Percentiles rank a stretch among this genome's conserved stretches.
phyloP scores from a whole-genome alignment of 768 basidiomycete genomes.

The Mycena indigotica region DNA sequence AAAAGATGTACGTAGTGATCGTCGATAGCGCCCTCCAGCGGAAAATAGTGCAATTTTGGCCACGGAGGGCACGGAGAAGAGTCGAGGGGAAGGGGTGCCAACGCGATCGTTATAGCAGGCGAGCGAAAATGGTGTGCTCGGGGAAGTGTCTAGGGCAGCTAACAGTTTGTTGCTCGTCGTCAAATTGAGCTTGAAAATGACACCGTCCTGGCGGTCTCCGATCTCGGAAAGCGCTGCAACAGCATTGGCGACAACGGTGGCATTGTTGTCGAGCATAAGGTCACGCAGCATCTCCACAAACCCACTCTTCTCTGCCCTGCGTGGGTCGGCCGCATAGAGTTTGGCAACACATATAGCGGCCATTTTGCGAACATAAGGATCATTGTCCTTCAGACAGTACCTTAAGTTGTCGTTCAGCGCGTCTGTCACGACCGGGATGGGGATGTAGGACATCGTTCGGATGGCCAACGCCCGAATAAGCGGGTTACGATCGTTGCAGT shows the following conservation, averaged over 20 bases:
- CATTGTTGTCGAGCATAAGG: conserved; percentile 89
- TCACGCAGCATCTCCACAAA: conserved; percentile 92
- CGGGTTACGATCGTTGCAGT: conserved; percentile 94
- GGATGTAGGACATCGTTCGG: conserved; percentile 99
- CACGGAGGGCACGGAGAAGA: too few relatives aligned
- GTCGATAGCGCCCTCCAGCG: too few relatives aligned
- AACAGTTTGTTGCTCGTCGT: conserved; percentile 88
- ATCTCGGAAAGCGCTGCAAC: conserved; percentile 98
- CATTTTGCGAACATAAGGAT: conserved; percentile 98
- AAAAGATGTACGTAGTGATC: too few relatives aligned
- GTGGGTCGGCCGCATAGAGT: conserved; percentile 85
- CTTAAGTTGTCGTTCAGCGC: conserved; percentile 87
- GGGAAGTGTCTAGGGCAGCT: conserved; percentile 82
- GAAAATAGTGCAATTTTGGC: too few relatives aligned
- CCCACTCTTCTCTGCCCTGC: conserved; percentile 83
- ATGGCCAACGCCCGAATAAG: conserved; percentile 96
- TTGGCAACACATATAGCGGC: conserved; percentile 98
- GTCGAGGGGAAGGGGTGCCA: too few relatives aligned
- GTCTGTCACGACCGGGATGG: conserved; percentile 84
- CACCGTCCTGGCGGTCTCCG: conserved; percentile 91
- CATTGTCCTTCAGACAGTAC: conserved; percentile 89
- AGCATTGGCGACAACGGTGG: conserved; percentile 96
- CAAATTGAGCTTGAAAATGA: conserved; percentile 87
- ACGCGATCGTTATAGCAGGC: too few relatives aligned
- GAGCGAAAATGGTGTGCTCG: too few relatives aligned